Percentiles rank a stretch among this genome's conserved stretches.
Conservation (phyloP, 2,329 filamentous ascomycete species). For the Epichloe typhina region DNA sequence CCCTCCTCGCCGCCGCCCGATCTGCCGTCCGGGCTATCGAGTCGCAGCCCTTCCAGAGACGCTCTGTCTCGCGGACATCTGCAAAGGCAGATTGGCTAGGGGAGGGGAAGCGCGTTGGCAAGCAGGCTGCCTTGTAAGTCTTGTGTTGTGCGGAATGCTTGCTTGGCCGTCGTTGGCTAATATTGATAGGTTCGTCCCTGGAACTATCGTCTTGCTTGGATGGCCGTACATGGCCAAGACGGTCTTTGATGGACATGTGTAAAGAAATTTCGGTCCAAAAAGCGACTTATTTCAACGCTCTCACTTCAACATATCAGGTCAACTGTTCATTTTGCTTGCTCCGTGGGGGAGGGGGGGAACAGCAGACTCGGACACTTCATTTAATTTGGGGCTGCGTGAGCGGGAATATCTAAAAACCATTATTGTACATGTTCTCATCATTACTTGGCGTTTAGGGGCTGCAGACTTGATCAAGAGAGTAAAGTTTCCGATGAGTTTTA, state of each 20-base stretch:
- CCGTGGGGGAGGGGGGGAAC: no score
- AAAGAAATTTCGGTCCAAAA: neutral
- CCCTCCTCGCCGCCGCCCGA: conserved; percentile 20
- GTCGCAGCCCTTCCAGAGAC: conserved; percentile 23
- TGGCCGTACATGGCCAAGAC: conserved; percentile 20
- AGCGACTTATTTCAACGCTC: neutral
- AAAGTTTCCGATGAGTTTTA: no score
- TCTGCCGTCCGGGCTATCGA: conserved; percentile 21
- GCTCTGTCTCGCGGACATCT: conserved; percentile 15
- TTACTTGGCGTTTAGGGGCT: no score
- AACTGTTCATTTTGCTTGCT: no score
- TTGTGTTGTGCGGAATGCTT: no score
- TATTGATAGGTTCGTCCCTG: conserved; percentile 20
- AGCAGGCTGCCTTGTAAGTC: conserved; percentile 21
- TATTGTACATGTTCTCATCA: no score
- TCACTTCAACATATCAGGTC: neutral
- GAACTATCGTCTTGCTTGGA: conserved; percentile 19
- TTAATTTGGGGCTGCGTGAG: no score
- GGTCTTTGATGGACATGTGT: conserved; percentile 20
- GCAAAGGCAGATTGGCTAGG: conserved; percentile 19
- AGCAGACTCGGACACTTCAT: no score
- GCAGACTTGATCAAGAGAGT: no score
- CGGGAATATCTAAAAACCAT: no score
- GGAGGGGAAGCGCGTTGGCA: conserved; percentile 19
- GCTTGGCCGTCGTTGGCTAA: conserved; percentile 4